Evolutionary conservation across 805 yeast genomes (phyloP).

Genomic region (Saturnispora gosingensis): DNA sequence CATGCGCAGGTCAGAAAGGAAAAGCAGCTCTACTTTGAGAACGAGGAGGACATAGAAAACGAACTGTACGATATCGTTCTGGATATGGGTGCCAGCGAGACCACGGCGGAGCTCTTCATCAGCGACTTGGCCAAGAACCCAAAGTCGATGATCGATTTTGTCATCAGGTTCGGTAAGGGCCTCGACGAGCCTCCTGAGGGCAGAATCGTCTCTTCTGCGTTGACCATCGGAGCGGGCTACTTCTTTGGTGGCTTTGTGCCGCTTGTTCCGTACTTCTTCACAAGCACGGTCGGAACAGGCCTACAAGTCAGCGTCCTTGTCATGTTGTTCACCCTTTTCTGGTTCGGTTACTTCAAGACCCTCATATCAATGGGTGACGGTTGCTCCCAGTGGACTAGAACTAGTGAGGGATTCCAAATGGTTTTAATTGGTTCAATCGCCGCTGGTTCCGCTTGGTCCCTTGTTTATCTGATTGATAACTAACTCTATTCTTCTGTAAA

Average conservation of each 20-base stretch:
- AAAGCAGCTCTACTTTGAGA: constrained; percentile 55
- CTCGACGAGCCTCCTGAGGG: constrained; percentile 92
- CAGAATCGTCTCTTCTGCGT: constrained; percentile 78
- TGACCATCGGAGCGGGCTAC: constrained; percentile 84
- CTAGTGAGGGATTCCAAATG: constrained; percentile 84
- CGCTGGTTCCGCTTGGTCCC: constrained; percentile 93
- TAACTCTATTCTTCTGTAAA: not conserved
- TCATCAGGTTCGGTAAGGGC: constrained; percentile 84
- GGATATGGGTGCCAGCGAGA: constrained; percentile 65
- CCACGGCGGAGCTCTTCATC: constrained; percentile 63
- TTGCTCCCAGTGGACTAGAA: constrained; percentile 48
- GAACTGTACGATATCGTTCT: constrained; percentile 74
- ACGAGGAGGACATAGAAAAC: constrained; percentile 56
- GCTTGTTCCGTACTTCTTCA: constrained; percentile 82
- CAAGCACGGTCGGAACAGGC: constrained; percentile 65
- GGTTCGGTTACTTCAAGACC: constrained; percentile 83
- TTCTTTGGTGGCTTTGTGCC: constrained; percentile 92
- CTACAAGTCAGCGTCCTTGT: constrained; percentile 63
- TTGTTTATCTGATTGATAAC: constrained; percentile 56
- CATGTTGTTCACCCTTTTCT: constrained; percentile 78
- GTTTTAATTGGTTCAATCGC: constrained; percentile 93
- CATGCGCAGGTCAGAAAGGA: constrained; percentile 63
- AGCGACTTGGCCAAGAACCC: constrained; percentile 74
- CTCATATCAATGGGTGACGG: constrained; percentile 75
- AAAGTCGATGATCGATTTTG: constrained; percentile 71